A percentile compares a stretch with the other conserved stretches of the same genome.
phyloP scores from a whole-genome alignment of 306 rosid genomes.

The Dicorynia guianensis region DNA sequence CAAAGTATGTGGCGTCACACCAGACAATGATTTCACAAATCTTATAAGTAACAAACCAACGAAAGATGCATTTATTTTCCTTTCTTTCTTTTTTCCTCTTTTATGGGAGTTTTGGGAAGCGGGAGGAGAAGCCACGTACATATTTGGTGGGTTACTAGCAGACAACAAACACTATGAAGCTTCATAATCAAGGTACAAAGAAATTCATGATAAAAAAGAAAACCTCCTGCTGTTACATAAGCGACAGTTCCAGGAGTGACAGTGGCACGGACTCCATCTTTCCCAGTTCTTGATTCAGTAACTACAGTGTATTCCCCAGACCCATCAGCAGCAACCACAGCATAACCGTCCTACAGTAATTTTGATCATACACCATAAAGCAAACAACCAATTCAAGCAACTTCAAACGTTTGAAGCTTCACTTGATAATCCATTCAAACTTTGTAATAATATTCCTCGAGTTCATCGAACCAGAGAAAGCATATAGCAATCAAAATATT shows the following conservation, averaged over 20 bases:
- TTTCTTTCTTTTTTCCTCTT: not conserved
- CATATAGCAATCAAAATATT: not conserved
- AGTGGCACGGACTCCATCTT: slow-evolving; percentile 67
- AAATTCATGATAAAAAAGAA: not conserved
- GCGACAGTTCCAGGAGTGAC: slow-evolving; percentile 80
- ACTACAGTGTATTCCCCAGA: slow-evolving; percentile 83
- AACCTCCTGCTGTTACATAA: slow-evolving; percentile 94
- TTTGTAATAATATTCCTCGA: not conserved
- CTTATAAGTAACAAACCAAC: too few relatives aligned
- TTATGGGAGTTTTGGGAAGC: not conserved
- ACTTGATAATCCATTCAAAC: not conserved
- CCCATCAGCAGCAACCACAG: slow-evolving; percentile 85
- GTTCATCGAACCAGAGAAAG: not conserved
- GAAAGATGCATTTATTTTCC: not conserved
- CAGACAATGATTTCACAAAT: not conserved
- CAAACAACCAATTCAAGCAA: not conserved
- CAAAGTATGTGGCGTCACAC: not conserved
- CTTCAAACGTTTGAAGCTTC: not conserved
- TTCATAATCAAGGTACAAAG: not conserved
- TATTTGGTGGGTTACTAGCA: not conserved
- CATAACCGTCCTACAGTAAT: slow-evolving; percentile 81
- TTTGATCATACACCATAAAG: not conserved
- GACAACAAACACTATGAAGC: not conserved
- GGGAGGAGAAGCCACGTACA: not conserved
- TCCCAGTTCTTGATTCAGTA: slow-evolving; percentile 82